Conservation (phyloP, 495 filamentous ascomycete species). For the Penicillium silybi region DNA sequence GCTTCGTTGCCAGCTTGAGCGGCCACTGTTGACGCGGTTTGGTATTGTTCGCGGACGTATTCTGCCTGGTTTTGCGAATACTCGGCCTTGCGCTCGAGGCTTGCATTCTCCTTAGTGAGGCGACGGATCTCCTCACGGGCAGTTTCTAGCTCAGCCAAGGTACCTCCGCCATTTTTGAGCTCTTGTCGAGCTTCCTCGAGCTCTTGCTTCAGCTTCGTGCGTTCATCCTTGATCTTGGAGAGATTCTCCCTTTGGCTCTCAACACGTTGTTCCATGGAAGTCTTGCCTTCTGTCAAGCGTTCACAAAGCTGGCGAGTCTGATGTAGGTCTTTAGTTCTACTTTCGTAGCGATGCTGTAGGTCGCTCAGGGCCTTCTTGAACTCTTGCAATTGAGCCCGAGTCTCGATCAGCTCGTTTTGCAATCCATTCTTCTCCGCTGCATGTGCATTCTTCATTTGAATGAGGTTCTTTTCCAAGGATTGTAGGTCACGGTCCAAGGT, state of each 20-base stretch:
- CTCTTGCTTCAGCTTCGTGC: slow-evolving; percentile 43
- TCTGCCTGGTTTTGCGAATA: slow-evolving; percentile 53
- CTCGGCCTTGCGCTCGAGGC: slow-evolving; percentile 45
- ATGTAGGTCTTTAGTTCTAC: slow-evolving; percentile 33
- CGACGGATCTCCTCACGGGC: slow-evolving; percentile 42
- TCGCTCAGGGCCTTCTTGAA: slow-evolving; percentile 24
- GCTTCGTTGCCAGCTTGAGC: slow-evolving; percentile 49
- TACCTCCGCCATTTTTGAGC: slow-evolving; percentile 48
- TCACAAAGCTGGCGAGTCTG: slow-evolving; percentile 37
- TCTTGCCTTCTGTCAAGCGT: slow-evolving; percentile 16
- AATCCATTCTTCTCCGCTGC: slow-evolving; percentile 29
- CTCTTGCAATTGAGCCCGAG: slow-evolving; percentile 22
- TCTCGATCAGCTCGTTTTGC: slow-evolving; percentile 19
- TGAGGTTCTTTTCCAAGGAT: slow-evolving; percentile 30
- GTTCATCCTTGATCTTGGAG: slow-evolving; percentile 46
- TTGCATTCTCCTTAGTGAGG: slow-evolving; percentile 36
- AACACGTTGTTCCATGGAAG: slow-evolving; percentile 27
- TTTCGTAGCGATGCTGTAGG: slow-evolving; percentile 46
- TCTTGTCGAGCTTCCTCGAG: slow-evolving; percentile 45
- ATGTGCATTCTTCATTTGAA: slow-evolving; percentile 34
- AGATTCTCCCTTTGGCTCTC: slow-evolving; percentile 43
- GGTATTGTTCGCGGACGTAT: slow-evolving; percentile 60
- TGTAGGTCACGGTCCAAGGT: slow-evolving; percentile 29
- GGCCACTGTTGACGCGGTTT: slow-evolving; percentile 55
- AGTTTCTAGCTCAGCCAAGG: slow-evolving; percentile 45